These are phyloP conservation scores for Ananas comosus DNA, from an alignment of 176 grass and related monocot genomes.

Conservation along the genomic window DNA sequence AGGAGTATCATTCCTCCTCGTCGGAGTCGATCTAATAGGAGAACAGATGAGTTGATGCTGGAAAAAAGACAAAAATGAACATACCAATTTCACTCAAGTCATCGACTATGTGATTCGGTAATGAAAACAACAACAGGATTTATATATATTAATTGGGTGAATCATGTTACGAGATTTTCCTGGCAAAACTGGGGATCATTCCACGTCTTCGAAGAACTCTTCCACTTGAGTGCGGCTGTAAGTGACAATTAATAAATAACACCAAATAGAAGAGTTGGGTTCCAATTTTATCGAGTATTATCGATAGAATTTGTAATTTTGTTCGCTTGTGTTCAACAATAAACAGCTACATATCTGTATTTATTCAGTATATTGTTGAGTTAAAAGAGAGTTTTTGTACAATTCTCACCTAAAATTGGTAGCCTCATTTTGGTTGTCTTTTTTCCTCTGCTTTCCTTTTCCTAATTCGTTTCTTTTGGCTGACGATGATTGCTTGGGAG, in stretches of 20 bases:
- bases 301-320: slow-evolving; percentile 5
- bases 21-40: slow-evolving; percentile 71
- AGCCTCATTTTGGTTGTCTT: background rate
- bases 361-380: slow-evolving; percentile 5
- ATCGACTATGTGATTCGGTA: background rate
- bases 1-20: slow-evolving; percentile 60
- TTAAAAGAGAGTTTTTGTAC: background rate
- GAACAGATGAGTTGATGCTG: slow-evolving; percentile 44
- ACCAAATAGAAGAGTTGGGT: background rate
- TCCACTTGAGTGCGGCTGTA: background rate
- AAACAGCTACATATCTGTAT: background rate
- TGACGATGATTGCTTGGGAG: background rate
- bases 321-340: background rate
- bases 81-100: background rate
- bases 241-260: background rate
- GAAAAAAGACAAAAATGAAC: background rate
- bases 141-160: background rate
- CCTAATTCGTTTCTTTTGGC: background rate
- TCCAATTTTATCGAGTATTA: background rate
- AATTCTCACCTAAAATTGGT: background rate
- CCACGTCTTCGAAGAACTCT: background rate
- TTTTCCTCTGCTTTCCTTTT: background rate
- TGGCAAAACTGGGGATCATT: background rate
- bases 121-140: too few species aligned
- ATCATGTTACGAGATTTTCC: background rate